Conservation (phyloP, 345 rosid species). For the Microthlaspi erraticum region DNA sequence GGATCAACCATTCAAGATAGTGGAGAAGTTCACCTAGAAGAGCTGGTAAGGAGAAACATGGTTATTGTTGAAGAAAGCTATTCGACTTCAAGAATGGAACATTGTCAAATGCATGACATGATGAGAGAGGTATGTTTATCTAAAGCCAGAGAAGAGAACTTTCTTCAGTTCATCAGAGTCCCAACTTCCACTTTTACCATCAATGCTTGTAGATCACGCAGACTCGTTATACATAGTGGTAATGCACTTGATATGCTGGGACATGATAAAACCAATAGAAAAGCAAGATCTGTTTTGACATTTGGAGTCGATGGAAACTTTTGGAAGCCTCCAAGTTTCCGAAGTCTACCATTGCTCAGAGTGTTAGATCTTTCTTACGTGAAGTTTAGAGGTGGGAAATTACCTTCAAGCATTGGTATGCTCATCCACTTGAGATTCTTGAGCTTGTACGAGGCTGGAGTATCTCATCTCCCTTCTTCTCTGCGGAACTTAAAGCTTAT, state of each 20-base stretch:
- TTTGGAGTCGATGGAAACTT: not conserved
- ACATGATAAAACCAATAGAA: not conserved
- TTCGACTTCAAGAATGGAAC: not conserved
- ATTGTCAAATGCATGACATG: conserved; percentile 38
- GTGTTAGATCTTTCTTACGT: conserved; percentile 23
- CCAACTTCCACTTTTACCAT: conserved; percentile 8
- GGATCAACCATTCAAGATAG: conserved; percentile 34
- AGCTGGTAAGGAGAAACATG: conserved; percentile 45
- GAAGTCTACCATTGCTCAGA: conserved; percentile 38
- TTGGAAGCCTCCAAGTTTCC: conserved; percentile 3
- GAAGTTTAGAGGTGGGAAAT: conserved; percentile 21
- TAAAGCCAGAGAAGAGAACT: conserved; percentile 40
- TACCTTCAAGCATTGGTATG: conserved; percentile 45
- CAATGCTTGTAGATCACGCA: conserved; percentile 16
- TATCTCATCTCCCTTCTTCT: conserved; percentile 35
- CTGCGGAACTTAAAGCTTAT: conserved; percentile 31
- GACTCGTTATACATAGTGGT: conserved; percentile 8
- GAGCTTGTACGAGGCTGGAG: conserved; percentile 10
- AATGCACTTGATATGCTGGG: not conserved
- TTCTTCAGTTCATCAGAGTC: conserved; percentile 18
- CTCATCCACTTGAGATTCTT: conserved; percentile 51
- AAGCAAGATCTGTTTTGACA: conserved; percentile 15
- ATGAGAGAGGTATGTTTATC: conserved; percentile 40
- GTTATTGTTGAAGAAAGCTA: conserved; percentile 33
- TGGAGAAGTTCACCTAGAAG: conserved; percentile 38